Evolutionary conservation across 2,329 filamentous ascomycete genomes (phyloP), one percentile per base, ranked within the genome.

Genomic region (Metarhizium robertsii): DNA sequence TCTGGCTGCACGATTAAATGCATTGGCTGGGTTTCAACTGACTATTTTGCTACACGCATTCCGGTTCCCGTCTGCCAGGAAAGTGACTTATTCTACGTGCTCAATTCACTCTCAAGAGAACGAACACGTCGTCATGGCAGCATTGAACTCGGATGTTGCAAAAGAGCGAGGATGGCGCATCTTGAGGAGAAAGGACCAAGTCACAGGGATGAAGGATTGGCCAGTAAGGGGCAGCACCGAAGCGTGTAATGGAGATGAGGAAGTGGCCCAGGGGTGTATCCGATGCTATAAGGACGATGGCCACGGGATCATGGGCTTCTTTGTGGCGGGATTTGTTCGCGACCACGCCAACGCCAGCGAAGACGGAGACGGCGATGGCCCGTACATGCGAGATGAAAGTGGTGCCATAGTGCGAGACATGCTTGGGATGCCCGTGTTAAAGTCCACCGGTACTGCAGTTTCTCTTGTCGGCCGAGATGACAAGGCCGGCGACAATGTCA

Each of bases 31-130:
- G 2, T 94, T 97, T 62, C 94, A 99, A 70, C 79, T 92, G 6
- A 82, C 81, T 30, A 82, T 97, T 11, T 75, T 99, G 2, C 78
- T 87, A 50, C 94, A 96, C 67, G 92, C 94, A 0, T 86, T 97
- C 71, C 71, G 75, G 25, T 99, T 97, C 62, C 86, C 90, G 0
- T 76, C 79, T 1, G 90, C 90, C 0, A 78, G 69, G 13, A 86
- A 83, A 61, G 85, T 97, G 47, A 92, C 90, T 0, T 99, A 97
- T 68, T 96, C 91, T 38, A 97, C 94, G 0, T 99, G 94, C 68
- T 97, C 92, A 0, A 75, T 96, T 2, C 86, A 97, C 67, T 80
- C 83, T 0, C 81, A 88, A 61, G 94, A 99, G 69, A 97, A 99
- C 64, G 94, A 99, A 70, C 72, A 79, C 2, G 92, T 97, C 0